Base-by-base conservation (phyloP, 805 yeast species). In the Schizosaccharomyces cryophilus region DNA sequence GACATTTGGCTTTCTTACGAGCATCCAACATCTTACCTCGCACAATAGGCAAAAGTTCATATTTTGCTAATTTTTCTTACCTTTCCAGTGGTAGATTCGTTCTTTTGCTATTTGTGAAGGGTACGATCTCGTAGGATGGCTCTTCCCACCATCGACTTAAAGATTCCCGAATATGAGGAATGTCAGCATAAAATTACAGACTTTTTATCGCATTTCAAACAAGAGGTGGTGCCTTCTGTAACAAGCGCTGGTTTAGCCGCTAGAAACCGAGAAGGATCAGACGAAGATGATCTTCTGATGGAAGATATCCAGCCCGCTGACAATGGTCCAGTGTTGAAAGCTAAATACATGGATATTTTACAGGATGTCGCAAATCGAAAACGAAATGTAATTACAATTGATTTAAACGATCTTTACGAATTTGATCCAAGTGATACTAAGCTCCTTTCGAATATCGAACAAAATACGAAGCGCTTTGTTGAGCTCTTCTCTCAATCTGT, bases 281-380 rank as follows among this genome's bases (percentile, higher is more conserved):
- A 45, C 7, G 26, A 45, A 19, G 35, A 51, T 17, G 56, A 51
- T 51, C 7, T 51, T 7, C 9, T 29, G 35, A 51, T 51, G 56
- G 21, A n/a, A 24, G 51, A 45, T 45, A 24, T 19, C 9, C 21
- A 45, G 17, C 9, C 21, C 24, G 56, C 56, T 5, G 56, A 11
- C 6, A 29, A 51, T 51, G 35, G 19, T 4, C 35, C 35, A 24
- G 2, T 24, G 21, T 21, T 24, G 9, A 51, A 11, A 24, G n/a
- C 56, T 11, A 51, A 51, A 29, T 51, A 51, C 26, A 51, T 51
- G 56, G 56, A 51, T 51, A 51, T 51, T 17, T 29, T 51, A 58
- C 95, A 87, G 68, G 74, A 80, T 65, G 78, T 93, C 40, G 88
- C 96, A 63, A 87, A 94, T 70, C 80, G 98, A 67, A 88, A 89